Percentiles rank a stretch among this genome's conserved stretches.
phyloP scores from a whole-genome alignment of 257 asterid species.

The Eucommia ulmoides region DNA sequence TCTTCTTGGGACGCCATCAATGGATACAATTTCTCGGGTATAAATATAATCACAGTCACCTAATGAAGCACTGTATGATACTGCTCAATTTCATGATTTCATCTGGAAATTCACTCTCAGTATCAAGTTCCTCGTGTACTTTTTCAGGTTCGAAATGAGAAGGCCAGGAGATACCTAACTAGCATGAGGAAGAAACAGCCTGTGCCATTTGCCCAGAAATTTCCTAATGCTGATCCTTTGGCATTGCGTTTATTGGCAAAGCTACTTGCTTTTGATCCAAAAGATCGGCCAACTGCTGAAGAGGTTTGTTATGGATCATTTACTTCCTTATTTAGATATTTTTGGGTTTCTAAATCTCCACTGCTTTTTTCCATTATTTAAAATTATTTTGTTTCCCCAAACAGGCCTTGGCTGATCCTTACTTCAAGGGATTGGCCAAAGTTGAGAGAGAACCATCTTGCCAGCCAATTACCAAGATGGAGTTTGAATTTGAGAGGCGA shows the following conservation, averaged over 20 bases:
- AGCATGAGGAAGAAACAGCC: not conserved
- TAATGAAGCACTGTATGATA: too few species aligned
- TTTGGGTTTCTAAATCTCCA: not conserved
- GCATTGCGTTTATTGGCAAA: not conserved
- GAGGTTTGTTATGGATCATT: not conserved
- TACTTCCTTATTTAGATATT: not conserved
- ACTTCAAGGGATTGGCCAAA: constrained; percentile 3
- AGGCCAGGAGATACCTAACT: not conserved
- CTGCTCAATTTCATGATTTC: not conserved
- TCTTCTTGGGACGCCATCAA: constrained; percentile 1
- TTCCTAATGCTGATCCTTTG: not conserved
- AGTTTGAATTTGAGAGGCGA: constrained; percentile 3
- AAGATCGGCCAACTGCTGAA: constrained; percentile 2
- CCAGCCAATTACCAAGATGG: not conserved
- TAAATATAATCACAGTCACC: too few species aligned
- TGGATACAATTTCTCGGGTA: constrained; percentile 2
- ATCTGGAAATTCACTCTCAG: not conserved
- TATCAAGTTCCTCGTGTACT: not conserved
- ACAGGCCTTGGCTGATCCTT: constrained; percentile 2
- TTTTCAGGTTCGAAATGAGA: constrained; percentile 1
- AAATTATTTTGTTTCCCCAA: not conserved
- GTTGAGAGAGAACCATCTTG: constrained; percentile 2
- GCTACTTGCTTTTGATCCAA: not conserved
- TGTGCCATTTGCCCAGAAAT: not conserved
- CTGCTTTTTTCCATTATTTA: not conserved